These are phyloP conservation scores for Taphrina communis DNA, from an alignment of 1,139 yeast genomes.

Conservation along the genomic window DNA sequence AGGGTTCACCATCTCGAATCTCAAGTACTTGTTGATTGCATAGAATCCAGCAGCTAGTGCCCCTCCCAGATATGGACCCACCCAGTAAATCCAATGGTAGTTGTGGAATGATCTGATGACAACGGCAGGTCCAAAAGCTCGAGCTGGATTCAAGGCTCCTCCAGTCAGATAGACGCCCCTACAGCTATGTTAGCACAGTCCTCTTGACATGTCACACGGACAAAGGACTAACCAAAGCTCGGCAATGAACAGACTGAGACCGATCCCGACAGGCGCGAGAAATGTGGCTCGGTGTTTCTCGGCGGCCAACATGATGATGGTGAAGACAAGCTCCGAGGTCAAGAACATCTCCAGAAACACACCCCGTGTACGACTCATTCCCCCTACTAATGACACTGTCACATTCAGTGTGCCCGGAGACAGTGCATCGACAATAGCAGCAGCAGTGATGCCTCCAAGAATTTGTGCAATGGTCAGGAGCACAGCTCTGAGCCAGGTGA, in stretches of 20 bases:
- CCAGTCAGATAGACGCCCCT: conserved; percentile 84
- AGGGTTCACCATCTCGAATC: conserved; percentile 37
- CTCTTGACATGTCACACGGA: neutral
- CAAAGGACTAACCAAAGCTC: conserved; percentile 57
- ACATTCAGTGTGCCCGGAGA: conserved; percentile 81
- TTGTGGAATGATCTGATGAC: conserved; percentile 74
- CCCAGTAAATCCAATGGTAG: conserved; percentile 93
- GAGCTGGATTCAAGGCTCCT: conserved; percentile 91
- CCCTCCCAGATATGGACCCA: conserved; percentile 50
- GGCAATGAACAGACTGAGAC: conserved; percentile 78
- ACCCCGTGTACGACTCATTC: conserved; percentile 74
- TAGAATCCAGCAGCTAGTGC: conserved; percentile 38
- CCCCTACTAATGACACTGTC: conserved; percentile 75
- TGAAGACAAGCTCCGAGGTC: conserved; percentile 71
- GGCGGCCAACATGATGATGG: conserved; percentile 83
- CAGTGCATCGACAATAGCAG: conserved; percentile 86
- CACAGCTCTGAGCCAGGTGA: conserved; percentile 73
- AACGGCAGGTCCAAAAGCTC: conserved; percentile 83
- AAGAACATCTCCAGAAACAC: conserved; percentile 83
- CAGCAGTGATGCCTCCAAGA: conserved; percentile 90
- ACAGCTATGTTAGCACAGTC: neutral
- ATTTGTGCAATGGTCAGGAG: conserved; percentile 72
- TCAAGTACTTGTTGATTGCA: conserved; percentile 25
- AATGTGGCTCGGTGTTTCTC: conserved; percentile 78
- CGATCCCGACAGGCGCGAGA: conserved; percentile 84